These are phyloP conservation scores for Colletotrichum lentis DNA, from an alignment of 2,329 filamentous ascomycete species.

Conservation along the genomic window DNA sequence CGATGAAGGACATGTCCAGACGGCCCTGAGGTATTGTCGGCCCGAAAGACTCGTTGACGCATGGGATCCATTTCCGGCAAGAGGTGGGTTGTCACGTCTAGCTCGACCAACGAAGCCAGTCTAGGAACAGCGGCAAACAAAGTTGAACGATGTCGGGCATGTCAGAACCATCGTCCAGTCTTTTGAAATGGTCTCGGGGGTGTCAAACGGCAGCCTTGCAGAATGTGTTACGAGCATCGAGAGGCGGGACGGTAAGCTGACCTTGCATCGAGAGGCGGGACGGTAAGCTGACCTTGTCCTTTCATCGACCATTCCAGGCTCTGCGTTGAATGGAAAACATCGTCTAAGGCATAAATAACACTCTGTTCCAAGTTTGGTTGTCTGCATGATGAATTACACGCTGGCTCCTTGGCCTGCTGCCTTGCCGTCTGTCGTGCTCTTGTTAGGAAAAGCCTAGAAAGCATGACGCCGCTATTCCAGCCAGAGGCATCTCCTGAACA, in stretches of 20 bases:
- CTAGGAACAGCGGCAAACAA: neutral
- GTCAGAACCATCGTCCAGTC: slow-evolving; percentile 5
- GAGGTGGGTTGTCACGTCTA: neutral
- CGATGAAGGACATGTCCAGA: neutral
- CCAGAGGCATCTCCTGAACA: neutral
- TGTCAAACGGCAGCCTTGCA: slow-evolving; percentile 31
- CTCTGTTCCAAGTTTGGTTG: neutral
- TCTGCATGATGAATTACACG: neutral
- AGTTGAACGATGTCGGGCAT: neutral
- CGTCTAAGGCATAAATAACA: neutral
- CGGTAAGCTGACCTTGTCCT: neutral
- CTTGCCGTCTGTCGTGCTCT: neutral
- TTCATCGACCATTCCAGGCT: slow-evolving; percentile 4
- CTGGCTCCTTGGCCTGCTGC: neutral
- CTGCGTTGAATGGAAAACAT: neutral
- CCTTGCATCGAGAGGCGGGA: neutral
- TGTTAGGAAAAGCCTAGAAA: neutral
- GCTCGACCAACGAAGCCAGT: slow-evolving; percentile 10
- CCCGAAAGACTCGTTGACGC: neutral
- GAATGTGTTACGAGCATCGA: slow-evolving; percentile 9
- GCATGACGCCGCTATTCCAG: slow-evolving; percentile 1
- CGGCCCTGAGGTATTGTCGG: neutral
- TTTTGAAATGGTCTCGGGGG: slow-evolving; percentile 10
- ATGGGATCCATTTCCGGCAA: neutral
- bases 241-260: neutral